Conservation (phyloP, 768 basidiomycete species). For the Panellus pusillus region DNA sequence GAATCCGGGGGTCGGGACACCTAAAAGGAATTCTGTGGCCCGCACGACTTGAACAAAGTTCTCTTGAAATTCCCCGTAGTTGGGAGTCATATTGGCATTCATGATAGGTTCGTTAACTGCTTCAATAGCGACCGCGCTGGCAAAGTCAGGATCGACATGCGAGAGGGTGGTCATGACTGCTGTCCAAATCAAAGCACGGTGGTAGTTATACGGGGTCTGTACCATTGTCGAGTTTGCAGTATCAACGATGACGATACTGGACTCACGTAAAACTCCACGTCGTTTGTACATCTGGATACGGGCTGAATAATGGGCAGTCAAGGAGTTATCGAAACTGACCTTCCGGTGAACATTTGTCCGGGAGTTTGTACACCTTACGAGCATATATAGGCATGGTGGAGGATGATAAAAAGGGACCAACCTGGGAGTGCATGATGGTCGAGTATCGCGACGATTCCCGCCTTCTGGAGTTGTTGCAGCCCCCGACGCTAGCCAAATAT, state of each 20-base stretch:
- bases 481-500: slow-evolving; percentile 54
- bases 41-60: slow-evolving; percentile 71
- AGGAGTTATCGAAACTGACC: slow-evolving; percentile 35
- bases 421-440: slow-evolving; percentile 61
- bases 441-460: slow-evolving; percentile 67
- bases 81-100: slow-evolving; percentile 67
- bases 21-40: slow-evolving; percentile 60
- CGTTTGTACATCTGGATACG: slow-evolving; percentile 54
- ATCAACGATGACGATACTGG: neutral
- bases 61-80: slow-evolving; percentile 67
- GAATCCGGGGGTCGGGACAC: slow-evolving; percentile 44
- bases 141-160: slow-evolving; percentile 69
- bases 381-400: slow-evolving; percentile 56
- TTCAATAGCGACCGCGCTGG: slow-evolving; percentile 66
- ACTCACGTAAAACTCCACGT: slow-evolving; percentile 74
- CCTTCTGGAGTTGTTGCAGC: slow-evolving; percentile 54
- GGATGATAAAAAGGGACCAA: neutral
- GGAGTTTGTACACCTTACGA: slow-evolving; percentile 63
- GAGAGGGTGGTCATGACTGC: slow-evolving; percentile 74
- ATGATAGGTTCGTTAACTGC: slow-evolving; percentile 80
- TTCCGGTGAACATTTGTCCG: slow-evolving; percentile 67
- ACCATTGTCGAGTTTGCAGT: neutral
- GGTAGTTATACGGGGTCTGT: slow-evolving; percentile 71
- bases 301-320: neutral
- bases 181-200: slow-evolving; percentile 79